phyloP scores from a whole-genome alignment of 2,329 filamentous ascomycete genomes.

The Paraconiothyrium brasiliense region DNA sequence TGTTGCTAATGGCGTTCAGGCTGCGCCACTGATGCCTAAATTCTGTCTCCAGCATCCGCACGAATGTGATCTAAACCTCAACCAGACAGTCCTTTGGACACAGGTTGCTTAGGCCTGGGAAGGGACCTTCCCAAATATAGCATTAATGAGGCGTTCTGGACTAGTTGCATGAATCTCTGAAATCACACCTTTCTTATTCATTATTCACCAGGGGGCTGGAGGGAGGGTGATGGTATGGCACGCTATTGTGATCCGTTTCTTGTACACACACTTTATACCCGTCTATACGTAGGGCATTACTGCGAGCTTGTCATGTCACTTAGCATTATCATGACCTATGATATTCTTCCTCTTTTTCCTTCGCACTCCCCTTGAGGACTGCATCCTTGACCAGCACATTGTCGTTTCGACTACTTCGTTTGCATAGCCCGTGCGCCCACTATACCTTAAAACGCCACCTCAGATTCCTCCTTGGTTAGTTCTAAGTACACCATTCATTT shows the following conservation, averaged over 20 bases:
- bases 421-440: not conserved
- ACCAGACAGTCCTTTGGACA: constrained; percentile 56
- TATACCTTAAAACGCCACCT: not conserved
- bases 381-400: not conserved
- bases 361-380: not conserved
- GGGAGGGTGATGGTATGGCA: not conserved
- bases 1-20: constrained; percentile 63
- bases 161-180: not conserved
- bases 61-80: constrained; percentile 63
- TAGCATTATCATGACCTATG: not conserved
- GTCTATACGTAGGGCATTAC: not conserved
- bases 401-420: not conserved
- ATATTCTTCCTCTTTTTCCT: not conserved
- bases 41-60: constrained; percentile 68
- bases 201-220: not conserved
- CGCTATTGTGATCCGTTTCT: not conserved
- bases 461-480: not conserved
- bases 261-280: constrained; percentile 1
- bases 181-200: not conserved
- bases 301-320: not conserved
- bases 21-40: constrained; percentile 63
- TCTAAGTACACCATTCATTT: not conserved
- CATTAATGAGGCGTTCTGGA: constrained; percentile 9
- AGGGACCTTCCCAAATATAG: not conserved
- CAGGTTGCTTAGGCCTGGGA: not conserved